A percentile compares a stretch with the other conserved stretches of the same genome.
Evolutionary conservation across 2,329 filamentous ascomycete genomes (phyloP).

Genomic region (Nemania sp.): DNA sequence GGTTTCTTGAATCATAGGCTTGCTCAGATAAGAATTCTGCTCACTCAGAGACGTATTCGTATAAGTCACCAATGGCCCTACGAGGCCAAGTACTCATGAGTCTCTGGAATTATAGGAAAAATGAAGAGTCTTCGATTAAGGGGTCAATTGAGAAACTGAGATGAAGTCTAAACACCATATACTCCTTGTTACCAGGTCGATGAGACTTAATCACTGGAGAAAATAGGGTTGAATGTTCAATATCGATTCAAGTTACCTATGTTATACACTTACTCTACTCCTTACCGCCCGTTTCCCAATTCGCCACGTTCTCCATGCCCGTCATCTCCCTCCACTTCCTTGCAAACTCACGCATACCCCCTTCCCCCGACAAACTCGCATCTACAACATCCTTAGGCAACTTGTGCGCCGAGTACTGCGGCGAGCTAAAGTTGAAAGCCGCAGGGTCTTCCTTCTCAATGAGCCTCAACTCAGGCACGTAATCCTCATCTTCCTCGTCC

Average conservation of each 20-base stretch:
- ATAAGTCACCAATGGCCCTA: too few species aligned
- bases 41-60: too few species aligned
- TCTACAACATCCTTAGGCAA: constrained; percentile 90
- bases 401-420: constrained; percentile 94
- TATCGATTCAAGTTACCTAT: neutral
- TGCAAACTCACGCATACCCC: constrained; percentile 79
- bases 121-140: too few species aligned
- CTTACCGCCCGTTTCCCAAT: constrained; percentile 31
- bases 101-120: too few species aligned
- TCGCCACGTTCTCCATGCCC: constrained; percentile 36
- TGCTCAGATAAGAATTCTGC: too few species aligned
- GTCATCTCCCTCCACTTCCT: constrained; percentile 69
- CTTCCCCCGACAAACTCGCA: constrained; percentile 67
- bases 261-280: constrained; percentile 4
- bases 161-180: too few species aligned
- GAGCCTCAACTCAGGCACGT: constrained; percentile 77
- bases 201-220: neutral
- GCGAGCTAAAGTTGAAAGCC: constrained; percentile 81
- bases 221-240: too few species aligned
- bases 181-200: neutral
- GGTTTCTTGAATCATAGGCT: too few species aligned
- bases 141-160: too few species aligned
- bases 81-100: too few species aligned
- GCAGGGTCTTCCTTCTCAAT: constrained; percentile 84
- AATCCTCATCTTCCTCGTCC: constrained; percentile 58